Conservation (phyloP, 2,329 filamentous ascomycete species). For the Xylaria sp. region DNA sequence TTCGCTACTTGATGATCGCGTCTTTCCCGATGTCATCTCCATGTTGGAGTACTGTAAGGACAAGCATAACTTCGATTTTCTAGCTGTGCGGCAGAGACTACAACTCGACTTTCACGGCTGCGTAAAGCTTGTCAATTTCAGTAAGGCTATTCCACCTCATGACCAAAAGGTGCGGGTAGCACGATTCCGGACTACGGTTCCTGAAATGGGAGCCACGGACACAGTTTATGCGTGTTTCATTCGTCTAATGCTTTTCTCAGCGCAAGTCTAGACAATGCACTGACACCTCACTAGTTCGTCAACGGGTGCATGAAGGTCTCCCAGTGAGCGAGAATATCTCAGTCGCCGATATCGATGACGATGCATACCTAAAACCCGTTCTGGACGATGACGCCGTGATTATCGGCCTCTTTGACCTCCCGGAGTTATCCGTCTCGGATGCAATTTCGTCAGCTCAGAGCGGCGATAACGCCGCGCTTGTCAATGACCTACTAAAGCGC, state of each 20-base stretch:
- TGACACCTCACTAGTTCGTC: slow-evolving; percentile 55
- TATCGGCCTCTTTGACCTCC: slow-evolving; percentile 85
- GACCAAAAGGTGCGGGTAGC: not conserved
- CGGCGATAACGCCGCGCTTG: slow-evolving; percentile 46
- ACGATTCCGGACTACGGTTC: not conserved
- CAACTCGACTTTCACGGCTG: slow-evolving; percentile 77
- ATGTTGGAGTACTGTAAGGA: slow-evolving; percentile 77
- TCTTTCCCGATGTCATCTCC: slow-evolving; percentile 69
- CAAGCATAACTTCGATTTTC: slow-evolving; percentile 73
- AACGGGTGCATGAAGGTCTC: slow-evolving; percentile 56
- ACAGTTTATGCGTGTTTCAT: not conserved
- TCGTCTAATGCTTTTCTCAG: not conserved
- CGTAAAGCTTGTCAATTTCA: slow-evolving; percentile 79
- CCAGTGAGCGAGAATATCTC: slow-evolving; percentile 68
- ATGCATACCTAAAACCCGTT: slow-evolving; percentile 83
- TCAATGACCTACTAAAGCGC: slow-evolving; percentile 57
- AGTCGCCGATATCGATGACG: slow-evolving; percentile 73
- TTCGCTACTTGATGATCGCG: slow-evolving; percentile 73
- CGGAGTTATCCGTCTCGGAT: slow-evolving; percentile 52
- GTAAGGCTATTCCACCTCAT: slow-evolving; percentile 46
- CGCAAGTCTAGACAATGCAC: not conserved
- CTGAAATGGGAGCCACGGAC: too few relatives aligned
- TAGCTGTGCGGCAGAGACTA: slow-evolving; percentile 65
- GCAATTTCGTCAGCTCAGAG: slow-evolving; percentile 37
- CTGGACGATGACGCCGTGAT: slow-evolving; percentile 90